Evolutionary conservation across 148 eudicot genomes (phyloP), one percentile per base, ranked within the genome.

Genomic region (Nepenthes mirabilis): DNA sequence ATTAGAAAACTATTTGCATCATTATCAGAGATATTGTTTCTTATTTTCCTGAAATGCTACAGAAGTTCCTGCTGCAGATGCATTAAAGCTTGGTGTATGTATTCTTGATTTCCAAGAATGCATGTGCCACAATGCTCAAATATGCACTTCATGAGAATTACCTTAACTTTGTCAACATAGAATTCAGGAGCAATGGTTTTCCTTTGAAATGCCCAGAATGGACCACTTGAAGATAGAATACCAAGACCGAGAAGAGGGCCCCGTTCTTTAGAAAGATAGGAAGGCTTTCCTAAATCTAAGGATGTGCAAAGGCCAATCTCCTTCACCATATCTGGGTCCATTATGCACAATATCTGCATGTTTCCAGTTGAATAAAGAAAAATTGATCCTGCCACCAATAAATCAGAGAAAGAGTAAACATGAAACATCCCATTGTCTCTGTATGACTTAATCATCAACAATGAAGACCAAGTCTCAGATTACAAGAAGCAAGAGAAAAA

Each of bases 141-240:
- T 23, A 23, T 23, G 23, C 23, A 23, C 23, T 23, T 23, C 23
- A 23, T 23, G 23, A 23, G 23, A 6, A 45, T 45, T 71, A 85
- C 91, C 91, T 80, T 82, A 58, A 80, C 75, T 65, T 77, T 85
- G 52, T 73, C 71, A 0, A 72, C 67, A 63, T 72, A 82, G 58
- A 85, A 80, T 35, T 75, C 78, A 34, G 91, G 87, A 52, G 91
- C 72, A 57, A 85, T 77, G 57, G 77, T 70, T 60, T 77, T 82
- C 51, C 85, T 74, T 56, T 85, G 87, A 43, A 57, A 59, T 11
- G 73, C 75, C 87, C 87, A 85, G 33, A 67, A 56, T 0, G 70
- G 59, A 36, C 85, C 87, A 56, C 69, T 78, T 32, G 91, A 82
- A n/a, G 83, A 37, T 4, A 85, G 54, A 63, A 85, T 72, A 6